Evolutionary conservation across 169 alveolate genomes (phyloP), one percentile per base, ranked within the genome.

Genomic region (Eimeria brunetti): DNA sequence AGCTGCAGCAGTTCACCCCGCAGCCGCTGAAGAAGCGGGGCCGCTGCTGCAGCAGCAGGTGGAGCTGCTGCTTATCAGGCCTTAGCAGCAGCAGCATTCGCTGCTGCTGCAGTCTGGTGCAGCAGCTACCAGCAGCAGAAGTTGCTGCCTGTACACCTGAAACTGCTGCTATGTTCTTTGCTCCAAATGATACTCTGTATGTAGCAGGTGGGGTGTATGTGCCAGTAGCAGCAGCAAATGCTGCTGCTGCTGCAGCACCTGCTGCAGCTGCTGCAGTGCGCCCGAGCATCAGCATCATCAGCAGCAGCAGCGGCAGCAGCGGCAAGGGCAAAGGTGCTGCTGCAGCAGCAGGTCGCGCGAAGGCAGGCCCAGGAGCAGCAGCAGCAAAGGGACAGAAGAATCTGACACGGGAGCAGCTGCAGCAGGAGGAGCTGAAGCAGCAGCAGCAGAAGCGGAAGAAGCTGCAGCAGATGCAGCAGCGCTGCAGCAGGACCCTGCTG

Each of bases 381-480:
- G 88, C 64, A 78, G 88, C 88, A 49, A 78, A 78, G 22, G 64
- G 88, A 20, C 88, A 78, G 88, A 78, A 78, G 67, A 16, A 67
- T 44, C 41, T 78, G 4, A 78, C 88, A 1, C 62, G 88, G 38
- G 88, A 78, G 88, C 88, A 78, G 67, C 88, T 78, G 88, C 88
- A 78, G 88, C 88, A 78, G 88, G 88, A 78, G 91, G 91, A 53
- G 91, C 76, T 53, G 76, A 58, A 83, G 75, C 91, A 83, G 91
- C 91, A 83, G 75, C 91, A 83, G 75, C 91, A 83, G 91, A 51
- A 83, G 91, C 91, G 75, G 91, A 44, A 51, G 91, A 75, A 83
- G 76, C 91, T 53, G 91, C 91, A 14, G 71, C 91, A 41, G 58
- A 6, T 53, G 75, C 91, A 83, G 91, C 91, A 30, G 30, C 71